These are phyloP conservation scores for Aspergillus coremiiformis DNA, from an alignment of 495 filamentous ascomycete genomes.

Conservation along the genomic window DNA sequence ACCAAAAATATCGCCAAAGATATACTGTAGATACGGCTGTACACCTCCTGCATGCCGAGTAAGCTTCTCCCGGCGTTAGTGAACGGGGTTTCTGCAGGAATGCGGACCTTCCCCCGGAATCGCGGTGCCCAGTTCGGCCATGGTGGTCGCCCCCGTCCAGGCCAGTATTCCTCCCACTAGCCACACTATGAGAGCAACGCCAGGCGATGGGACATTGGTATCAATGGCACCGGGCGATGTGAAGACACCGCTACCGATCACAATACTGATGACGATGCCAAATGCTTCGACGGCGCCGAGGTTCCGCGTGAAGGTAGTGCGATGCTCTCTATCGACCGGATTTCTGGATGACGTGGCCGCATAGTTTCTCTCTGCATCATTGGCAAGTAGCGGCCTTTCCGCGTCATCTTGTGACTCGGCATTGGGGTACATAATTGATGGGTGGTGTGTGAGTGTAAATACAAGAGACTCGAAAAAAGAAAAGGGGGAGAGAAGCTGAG, in stretches of 20 bases:
- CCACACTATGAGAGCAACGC: constrained; percentile 15
- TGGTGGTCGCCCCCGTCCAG: constrained; percentile 16
- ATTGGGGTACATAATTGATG: neutral
- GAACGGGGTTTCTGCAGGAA: neutral
- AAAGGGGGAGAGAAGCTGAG: too few relatives aligned
- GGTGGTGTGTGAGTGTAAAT: too few relatives aligned
- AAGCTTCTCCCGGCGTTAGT: neutral
- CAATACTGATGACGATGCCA: constrained; percentile 18
- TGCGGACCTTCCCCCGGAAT: constrained; percentile 15
- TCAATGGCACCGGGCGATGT: constrained; percentile 18
- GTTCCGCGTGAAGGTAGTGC: constrained; percentile 10
- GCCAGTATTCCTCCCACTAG: constrained; percentile 15
- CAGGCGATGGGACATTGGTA: constrained; percentile 17
- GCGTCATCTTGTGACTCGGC: neutral
- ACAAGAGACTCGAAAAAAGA: too few relatives aligned
- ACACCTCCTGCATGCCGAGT: constrained; percentile 7
- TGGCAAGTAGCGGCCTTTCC: neutral
- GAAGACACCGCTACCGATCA: constrained; percentile 18
- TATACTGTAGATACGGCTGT: constrained; percentile 17
- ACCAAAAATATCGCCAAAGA: constrained; percentile 17
- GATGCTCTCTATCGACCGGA: neutral
- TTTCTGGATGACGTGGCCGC: neutral
- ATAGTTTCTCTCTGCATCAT: neutral
- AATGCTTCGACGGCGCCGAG: constrained; percentile 17
- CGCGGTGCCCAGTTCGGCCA: constrained; percentile 16